Conservation (phyloP, 441 rosid genomes). For the Macaranga tanarius region DNA sequence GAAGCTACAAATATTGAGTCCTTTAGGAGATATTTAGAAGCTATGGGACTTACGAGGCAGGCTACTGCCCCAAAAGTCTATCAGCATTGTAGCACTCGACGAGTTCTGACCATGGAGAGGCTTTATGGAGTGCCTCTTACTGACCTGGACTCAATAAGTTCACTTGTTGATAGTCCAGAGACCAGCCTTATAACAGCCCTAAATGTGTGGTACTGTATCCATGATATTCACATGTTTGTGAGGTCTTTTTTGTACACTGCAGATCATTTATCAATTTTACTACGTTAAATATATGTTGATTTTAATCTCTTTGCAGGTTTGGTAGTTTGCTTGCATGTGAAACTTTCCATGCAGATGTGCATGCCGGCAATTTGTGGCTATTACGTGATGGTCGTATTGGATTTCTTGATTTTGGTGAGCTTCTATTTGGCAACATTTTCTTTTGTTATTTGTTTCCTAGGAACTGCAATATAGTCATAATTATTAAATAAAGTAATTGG, state of each 20-base stretch:
- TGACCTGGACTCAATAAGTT: constrained; percentile 87
- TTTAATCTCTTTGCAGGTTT: constrained; percentile 57
- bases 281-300: constrained; percentile 2
- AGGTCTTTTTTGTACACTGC: background rate
- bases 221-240: constrained; percentile 10
- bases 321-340: constrained; percentile 98
- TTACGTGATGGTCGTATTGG: constrained; percentile 98
- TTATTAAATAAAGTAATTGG: background rate
- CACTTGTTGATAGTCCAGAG: constrained; percentile 89
- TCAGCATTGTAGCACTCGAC: constrained; percentile 77
- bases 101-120: constrained; percentile 96
- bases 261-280: constrained; percentile 8
- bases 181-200: constrained; percentile 92
- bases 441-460: constrained; percentile 13
- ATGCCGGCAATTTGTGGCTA: constrained; percentile 96
- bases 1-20: constrained; percentile 82
- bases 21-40: constrained; percentile 80
- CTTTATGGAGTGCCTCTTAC: constrained; percentile 99
- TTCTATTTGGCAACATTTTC: constrained; percentile 15
- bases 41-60: constrained; percentile 84
- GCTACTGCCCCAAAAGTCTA: constrained; percentile 95
- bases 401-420: constrained; percentile 94
- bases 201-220: constrained; percentile 75
- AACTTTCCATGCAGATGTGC: constrained; percentile 98
- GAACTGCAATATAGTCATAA: background rate